phyloP scores from a whole-genome alignment of 306 rosid species.

The Cucumis melo region DNA sequence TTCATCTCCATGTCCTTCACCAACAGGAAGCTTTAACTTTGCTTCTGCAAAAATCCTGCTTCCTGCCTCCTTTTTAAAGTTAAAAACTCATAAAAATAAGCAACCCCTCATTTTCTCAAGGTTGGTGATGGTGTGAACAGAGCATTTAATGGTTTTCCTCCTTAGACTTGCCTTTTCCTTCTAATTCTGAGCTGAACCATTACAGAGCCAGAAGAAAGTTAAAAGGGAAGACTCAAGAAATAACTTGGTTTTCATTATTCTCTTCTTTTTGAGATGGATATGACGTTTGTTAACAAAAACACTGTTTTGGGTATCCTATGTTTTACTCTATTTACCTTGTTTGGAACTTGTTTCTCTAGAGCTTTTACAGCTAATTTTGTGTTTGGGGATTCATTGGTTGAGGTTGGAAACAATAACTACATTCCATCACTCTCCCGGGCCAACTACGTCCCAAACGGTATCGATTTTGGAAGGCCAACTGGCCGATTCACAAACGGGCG shows the following conservation, averaged over 20 bases:
- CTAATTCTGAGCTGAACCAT: not conserved
- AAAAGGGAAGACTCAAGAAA: not conserved
- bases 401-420: slow-evolving; percentile 58
- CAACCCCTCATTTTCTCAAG: not conserved
- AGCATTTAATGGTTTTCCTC: not conserved
- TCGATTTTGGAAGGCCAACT: slow-evolving; percentile 59
- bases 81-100: not conserved
- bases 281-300: not conserved
- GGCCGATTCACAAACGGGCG: slow-evolving; percentile 72
- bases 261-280: not conserved
- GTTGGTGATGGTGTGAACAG: not conserved
- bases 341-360: slow-evolving; percentile 20
- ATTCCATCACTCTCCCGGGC: slow-evolving; percentile 43
- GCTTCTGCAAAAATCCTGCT: not conserved
- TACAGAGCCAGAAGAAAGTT: not conserved
- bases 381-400: slow-evolving; percentile 66
- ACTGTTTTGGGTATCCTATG: slow-evolving; percentile 5
- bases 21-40: not conserved
- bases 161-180: not conserved
- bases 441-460: slow-evolving; percentile 39
- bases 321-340: slow-evolving; percentile 7
- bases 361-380: slow-evolving; percentile 42
- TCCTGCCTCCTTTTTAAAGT: not conserved
- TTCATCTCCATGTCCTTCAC: not conserved
- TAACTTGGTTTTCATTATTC: not conserved